phyloP scores from a whole-genome alignment of 2,329 filamentous ascomycete species.

The Fusarium sp. region DNA sequence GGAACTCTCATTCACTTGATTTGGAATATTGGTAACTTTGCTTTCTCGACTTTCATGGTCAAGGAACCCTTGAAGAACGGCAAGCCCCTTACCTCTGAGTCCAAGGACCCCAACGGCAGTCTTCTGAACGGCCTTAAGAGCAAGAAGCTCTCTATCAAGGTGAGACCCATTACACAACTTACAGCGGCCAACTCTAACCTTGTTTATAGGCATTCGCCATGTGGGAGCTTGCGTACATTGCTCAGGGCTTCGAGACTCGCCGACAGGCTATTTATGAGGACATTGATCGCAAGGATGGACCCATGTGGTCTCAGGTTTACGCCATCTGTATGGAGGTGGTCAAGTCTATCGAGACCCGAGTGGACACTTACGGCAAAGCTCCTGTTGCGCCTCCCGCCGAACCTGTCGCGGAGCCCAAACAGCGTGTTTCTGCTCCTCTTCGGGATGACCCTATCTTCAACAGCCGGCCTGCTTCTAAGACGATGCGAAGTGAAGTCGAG shows the following conservation, averaged over 20 bases:
- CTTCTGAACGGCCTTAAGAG: constrained; percentile 86
- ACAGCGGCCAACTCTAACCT: constrained; percentile 37
- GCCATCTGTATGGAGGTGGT: constrained; percentile 78
- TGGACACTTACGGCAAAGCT: constrained; percentile 72
- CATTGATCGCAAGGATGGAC: constrained; percentile 84
- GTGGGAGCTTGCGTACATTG: constrained; percentile 90
- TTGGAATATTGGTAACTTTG: constrained; percentile 83
- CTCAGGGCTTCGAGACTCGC: constrained; percentile 79
- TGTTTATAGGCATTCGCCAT: constrained; percentile 80
- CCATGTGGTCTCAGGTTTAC: constrained; percentile 86
- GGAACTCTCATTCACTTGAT: constrained; percentile 78
- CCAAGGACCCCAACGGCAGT: constrained; percentile 93
- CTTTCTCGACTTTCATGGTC: constrained; percentile 85
- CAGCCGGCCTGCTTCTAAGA: constrained; percentile 55
- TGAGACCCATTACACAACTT: constrained; percentile 54
- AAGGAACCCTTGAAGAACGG: constrained; percentile 87
- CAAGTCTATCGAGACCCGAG: constrained; percentile 75
- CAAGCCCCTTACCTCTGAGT: constrained; percentile 86
- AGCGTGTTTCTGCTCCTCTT: constrained; percentile 58
- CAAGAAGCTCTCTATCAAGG: constrained; percentile 83
- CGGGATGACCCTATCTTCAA: constrained; percentile 63
- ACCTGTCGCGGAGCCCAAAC: constrained; percentile 50
- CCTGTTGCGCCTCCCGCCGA: constrained; percentile 53
- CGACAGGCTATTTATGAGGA: constrained; percentile 88
- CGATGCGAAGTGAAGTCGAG: constrained; percentile 62